Conservation (phyloP, 805 yeast species). For the Kregervanrija pseudodelftensis region DNA sequence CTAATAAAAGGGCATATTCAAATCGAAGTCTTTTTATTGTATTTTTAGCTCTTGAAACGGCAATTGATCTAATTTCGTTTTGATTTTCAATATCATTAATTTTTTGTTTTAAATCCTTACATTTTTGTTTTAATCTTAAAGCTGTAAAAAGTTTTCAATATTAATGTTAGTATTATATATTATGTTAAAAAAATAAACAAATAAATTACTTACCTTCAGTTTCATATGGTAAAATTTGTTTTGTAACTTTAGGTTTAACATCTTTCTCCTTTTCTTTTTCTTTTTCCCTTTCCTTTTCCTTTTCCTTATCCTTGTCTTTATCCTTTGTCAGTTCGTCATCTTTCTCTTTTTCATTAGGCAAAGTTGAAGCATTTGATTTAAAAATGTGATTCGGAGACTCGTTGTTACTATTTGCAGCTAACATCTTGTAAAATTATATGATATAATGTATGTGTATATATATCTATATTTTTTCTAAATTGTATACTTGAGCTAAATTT, state of each 20-base stretch:
- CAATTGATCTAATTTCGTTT: slow-evolving; percentile 69
- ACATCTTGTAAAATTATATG: neutral
- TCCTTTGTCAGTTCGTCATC: slow-evolving; percentile 1
- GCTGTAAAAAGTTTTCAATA: slow-evolving; percentile 14
- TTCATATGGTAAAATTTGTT: slow-evolving; percentile 15
- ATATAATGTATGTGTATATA: no score
- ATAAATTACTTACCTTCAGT: slow-evolving; percentile 7
- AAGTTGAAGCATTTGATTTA: neutral
- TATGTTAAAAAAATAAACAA: neutral
- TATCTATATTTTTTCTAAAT: no score
- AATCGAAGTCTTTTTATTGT: slow-evolving; percentile 72
- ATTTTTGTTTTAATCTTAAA: slow-evolving; percentile 49
- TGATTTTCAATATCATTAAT: slow-evolving; percentile 67
- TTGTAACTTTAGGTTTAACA: slow-evolving; percentile 1
- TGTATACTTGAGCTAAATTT: no score
- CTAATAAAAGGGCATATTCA: slow-evolving; percentile 76
- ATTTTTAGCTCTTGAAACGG: slow-evolving; percentile 68
- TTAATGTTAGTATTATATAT: neutral
- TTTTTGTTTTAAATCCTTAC: slow-evolving; percentile 62
- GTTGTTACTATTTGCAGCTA: neutral
- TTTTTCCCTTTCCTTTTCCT: slow-evolving; percentile 3
- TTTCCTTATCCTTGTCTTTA: neutral
- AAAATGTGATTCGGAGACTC: neutral
- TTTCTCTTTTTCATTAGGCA: neutral
- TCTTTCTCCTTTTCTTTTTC: neutral